phyloP scores from a whole-genome alignment of 345 rosid genomes.

The Abelmoschus esculentus region DNA sequence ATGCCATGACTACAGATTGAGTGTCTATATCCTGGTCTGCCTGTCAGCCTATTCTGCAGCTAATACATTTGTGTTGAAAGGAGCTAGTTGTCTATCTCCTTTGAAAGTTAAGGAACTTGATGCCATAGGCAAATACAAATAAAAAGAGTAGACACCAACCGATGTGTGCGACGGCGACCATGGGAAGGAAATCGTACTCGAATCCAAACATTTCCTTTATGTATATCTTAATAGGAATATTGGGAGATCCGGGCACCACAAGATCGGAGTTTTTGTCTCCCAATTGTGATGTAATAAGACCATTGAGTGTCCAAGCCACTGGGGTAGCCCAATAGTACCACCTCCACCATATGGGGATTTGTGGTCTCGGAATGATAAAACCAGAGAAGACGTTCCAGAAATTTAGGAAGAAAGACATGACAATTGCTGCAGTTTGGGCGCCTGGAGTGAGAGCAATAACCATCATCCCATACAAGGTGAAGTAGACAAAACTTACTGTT shows the following conservation, averaged over 20 bases:
- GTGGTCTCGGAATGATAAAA: constrained; percentile 58
- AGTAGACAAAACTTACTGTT: constrained; percentile 47
- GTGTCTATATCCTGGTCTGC: too few relatives aligned
- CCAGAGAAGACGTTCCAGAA: constrained; percentile 89
- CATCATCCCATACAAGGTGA: constrained; percentile 86
- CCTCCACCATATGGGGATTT: constrained; percentile 83
- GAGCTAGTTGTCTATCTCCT: constrained; percentile 25
- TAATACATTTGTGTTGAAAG: too few relatives aligned
- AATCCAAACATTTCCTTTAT: constrained; percentile 42
- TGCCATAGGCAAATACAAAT: constrained; percentile 40
- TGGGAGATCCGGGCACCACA: constrained; percentile 32
- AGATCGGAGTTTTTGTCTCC: constrained; percentile 39
- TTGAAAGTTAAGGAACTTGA: constrained; percentile 54
- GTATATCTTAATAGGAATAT: constrained; percentile 26
- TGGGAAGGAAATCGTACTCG: constrained; percentile 56
- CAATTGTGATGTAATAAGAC: constrained; percentile 57
- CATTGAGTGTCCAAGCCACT: constrained; percentile 73
- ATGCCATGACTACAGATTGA: too few relatives aligned
- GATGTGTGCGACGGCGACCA: constrained; percentile 46
- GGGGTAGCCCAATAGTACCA: constrained; percentile 85
- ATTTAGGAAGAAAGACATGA: constrained; percentile 70
- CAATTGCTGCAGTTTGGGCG: constrained; percentile 58
- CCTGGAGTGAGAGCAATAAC: constrained; percentile 65
- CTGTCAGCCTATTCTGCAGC: too few relatives aligned
- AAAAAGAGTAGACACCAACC: constrained; percentile 39